Evolutionary conservation across 257 asterid genomes (phyloP).

Genomic region (Nicotiana otophora): DNA sequence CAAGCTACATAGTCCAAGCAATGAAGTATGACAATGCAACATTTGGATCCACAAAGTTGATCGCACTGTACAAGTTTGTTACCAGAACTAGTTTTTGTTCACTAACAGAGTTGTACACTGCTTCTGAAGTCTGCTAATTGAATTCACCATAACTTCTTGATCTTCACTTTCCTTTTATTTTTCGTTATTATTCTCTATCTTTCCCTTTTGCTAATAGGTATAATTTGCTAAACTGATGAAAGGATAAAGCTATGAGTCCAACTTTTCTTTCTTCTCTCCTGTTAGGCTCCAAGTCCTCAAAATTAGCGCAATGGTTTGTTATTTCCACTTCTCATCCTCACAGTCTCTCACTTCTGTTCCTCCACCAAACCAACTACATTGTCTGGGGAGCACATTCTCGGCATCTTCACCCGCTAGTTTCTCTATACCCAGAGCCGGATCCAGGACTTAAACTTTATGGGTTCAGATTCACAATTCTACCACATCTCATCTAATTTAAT

Average conservation of each 20-base stretch:
- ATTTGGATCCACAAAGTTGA: neutral
- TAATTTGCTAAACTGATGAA: neutral
- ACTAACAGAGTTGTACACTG: neutral
- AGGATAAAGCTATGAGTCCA: neutral
- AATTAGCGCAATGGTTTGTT: neutral
- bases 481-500: too few relatives aligned
- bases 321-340: neutral
- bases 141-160: neutral
- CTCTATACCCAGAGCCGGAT: neutral
- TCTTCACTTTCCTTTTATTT: neutral
- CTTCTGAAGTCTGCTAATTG: neutral
- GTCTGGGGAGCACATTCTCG: neutral
- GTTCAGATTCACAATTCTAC: too few relatives aligned
- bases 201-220: neutral
- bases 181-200: too few relatives aligned
- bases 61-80: neutral
- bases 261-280: neutral
- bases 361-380: neutral
- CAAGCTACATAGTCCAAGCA: neutral
- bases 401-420: neutral
- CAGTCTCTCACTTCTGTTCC: neutral
- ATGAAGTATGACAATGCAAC: neutral
- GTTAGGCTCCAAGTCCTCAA: neutral
- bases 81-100: neutral
- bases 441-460: too few relatives aligned